Evolutionary conservation across 2,329 filamentous ascomycete genomes (phyloP).

Genomic region (Sarocladiaceae sp.): DNA sequence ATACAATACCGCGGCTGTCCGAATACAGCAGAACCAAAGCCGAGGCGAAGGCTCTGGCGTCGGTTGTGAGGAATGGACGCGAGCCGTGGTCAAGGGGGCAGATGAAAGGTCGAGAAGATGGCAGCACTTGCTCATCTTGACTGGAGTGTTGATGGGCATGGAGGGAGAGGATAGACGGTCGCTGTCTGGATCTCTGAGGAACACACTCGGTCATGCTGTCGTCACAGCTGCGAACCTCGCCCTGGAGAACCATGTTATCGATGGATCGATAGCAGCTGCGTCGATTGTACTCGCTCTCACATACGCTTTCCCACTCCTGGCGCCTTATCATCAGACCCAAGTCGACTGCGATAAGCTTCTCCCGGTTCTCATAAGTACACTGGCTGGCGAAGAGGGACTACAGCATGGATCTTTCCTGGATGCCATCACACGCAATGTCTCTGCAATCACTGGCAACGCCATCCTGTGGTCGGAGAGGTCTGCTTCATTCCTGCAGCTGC

Average conservation of each 20-base stretch:
- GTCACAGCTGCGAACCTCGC: slow-evolving; percentile 73
- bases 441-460: slow-evolving; percentile 31
- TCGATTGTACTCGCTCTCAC: slow-evolving; percentile 67
- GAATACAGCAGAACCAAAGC: slow-evolving; percentile 43
- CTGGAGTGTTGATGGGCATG: slow-evolving; percentile 72
- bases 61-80: slow-evolving; percentile 46
- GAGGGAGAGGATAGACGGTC: slow-evolving; percentile 56
- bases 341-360: slow-evolving; percentile 66
- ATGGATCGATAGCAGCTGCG: slow-evolving; percentile 34
- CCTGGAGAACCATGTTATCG: slow-evolving; percentile 40
- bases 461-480: slow-evolving; percentile 61
- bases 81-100: slow-evolving; percentile 49
- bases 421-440: slow-evolving; percentile 61
- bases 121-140: slow-evolving; percentile 78
- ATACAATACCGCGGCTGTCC: slow-evolving; percentile 60
- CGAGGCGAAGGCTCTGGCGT: slow-evolving; percentile 38
- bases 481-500: slow-evolving; percentile 53
- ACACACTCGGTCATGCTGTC: slow-evolving; percentile 65
- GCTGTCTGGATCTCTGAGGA: slow-evolving; percentile 57
- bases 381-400: slow-evolving; percentile 67
- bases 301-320: slow-evolving; percentile 68
- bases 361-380: slow-evolving; percentile 60
- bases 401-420: slow-evolving; percentile 70
- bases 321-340: slow-evolving; percentile 48
- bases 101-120: slow-evolving; percentile 60